Evolutionary conservation across 352 stramenopile genomes (phyloP).

Genomic region (Phytophthora citricola): DNA sequence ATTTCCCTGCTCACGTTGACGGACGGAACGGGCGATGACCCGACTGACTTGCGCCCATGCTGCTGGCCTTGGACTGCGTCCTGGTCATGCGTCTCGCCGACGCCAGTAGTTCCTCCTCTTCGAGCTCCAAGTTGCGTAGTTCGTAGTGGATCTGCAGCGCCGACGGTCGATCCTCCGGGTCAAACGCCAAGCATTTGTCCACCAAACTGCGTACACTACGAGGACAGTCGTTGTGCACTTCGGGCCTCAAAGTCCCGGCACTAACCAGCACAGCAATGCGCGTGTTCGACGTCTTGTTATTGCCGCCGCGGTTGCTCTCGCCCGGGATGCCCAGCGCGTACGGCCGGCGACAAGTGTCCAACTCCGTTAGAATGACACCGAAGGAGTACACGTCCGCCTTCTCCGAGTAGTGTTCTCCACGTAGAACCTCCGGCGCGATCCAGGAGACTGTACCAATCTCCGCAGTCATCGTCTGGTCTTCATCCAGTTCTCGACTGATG

Average conservation of each 20-base stretch:
- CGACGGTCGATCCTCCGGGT: slow-evolving; percentile 60
- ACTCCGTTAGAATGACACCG: slow-evolving; percentile 62
- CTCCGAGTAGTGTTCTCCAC: slow-evolving; percentile 65
- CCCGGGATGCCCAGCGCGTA: slow-evolving; percentile 33
- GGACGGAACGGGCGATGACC: slow-evolving; percentile 17
- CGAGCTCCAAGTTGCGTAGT: slow-evolving; percentile 50
- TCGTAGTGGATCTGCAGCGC: slow-evolving; percentile 77
- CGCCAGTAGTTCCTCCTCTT: slow-evolving; percentile 27
- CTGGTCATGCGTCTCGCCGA: slow-evolving; percentile 36
- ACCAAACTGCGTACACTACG: slow-evolving; percentile 50
- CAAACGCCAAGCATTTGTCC: slow-evolving; percentile 55
- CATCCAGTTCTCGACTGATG: slow-evolving; percentile 44
- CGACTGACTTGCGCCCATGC: slow-evolving; percentile 17
- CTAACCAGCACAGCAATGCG: slow-evolving; percentile 66
- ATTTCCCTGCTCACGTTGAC: slow-evolving; percentile 4
- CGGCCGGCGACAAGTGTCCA: slow-evolving; percentile 51
- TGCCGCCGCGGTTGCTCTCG: slow-evolving; percentile 31
- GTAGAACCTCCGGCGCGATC: slow-evolving; percentile 76
- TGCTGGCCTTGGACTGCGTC: slow-evolving; percentile 28
- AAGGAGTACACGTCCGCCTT: slow-evolving; percentile 82
- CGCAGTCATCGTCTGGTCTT: slow-evolving; percentile 53
- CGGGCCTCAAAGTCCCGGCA: slow-evolving; percentile 51
- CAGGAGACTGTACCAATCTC: slow-evolving; percentile 66
- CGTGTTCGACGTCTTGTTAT: slow-evolving; percentile 47
- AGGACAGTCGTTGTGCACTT: slow-evolving; percentile 60